Base-by-base conservation (phyloP, 345 rosid species). In the Fremontodendron californicum region DNA sequence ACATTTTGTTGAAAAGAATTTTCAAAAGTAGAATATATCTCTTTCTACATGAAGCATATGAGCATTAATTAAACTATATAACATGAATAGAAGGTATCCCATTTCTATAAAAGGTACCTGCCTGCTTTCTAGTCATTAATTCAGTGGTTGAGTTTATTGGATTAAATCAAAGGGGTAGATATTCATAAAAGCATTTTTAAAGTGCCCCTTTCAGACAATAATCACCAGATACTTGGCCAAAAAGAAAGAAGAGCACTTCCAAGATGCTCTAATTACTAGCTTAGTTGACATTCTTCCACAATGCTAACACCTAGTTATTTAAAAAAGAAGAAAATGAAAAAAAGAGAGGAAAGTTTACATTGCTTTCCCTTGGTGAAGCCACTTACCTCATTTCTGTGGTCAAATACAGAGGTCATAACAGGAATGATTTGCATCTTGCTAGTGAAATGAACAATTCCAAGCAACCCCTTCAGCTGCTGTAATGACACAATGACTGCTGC, bases 361-460 rank as follows among this genome's bases (percentile, higher is more conserved):
- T 67, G 76, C 58, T 78, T 71, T 51, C 60, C 60, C 9, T 37
- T 25, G 35, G 21, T 54, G 42, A 29, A 43, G 63, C 68, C 29
- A 71, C 81, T 83, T 61, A 89, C 97, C 87, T 96, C 98, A n/a
- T 89, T 83, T 85, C 83, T 89, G 12, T 88, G 86, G 29, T 51
- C 64, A 60, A 88, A 78, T 51, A 89, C 96, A 72, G 93, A 88
- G 77, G 84, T 62, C 79, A 87, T 74, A 16, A 96, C 98, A 74
- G 98, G 94, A 79, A 94, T 60, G 57, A 94, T 73, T 75, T 92
- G 97, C 99, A 96, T 94, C 88, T 91, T 88, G 77, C 71, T 67
- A 70, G 98, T 96, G 83, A 96, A 96, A 78, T 96, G 98, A 79
- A 86, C 90, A 78, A 96, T 96, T 76, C 99, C 99, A 75, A 94